Base-by-base conservation (phyloP, 768 basidiomycete species). In the Agrocybe chaxingu region DNA sequence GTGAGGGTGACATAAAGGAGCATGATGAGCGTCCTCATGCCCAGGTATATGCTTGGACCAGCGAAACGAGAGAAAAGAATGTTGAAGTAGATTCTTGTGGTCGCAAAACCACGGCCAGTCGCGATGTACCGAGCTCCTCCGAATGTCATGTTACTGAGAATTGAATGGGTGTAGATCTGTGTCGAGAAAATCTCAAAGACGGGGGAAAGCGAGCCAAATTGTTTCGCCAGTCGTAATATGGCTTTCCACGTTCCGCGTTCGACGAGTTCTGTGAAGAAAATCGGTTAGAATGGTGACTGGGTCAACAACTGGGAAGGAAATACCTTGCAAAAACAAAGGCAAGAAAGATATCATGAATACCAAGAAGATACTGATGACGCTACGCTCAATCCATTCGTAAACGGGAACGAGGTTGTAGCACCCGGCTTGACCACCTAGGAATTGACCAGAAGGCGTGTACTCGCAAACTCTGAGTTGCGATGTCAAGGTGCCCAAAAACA, bases 41-140 rank as follows among this genome's bases (percentile, higher is more conserved):
- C 97, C 16, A 99, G 76, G 72, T 99, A 99, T 66, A 99, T 98
- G 58, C 92, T 93, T 1, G 97, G 97, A 2, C 97, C 97, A 19
- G 97, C 97, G 68, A 99, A 99, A 42, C 97, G 92, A 55, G 97
- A 98, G 74, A 94, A 97, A 12, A 99, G 74, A 62, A 95, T 95
- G 66, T 82, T 88, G 76, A 99, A 99, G 53, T 88, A 88, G 53
- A 97, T 92, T 47, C 97, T 80, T 16, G 92, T 90, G 4, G 96
- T 98, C 24, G 97, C 97, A 64, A 99, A 99, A 36, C 97, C 97
- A 80, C 97, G 91, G 42, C 97, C 97, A 18, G 96, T 99, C 11
- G 97, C 94, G 57, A 99, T 99, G 70, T 98, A 99, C 45, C 97
- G 84, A 40, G 97, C 97, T 43, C 97, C 97, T 69, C 97, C 97